These are phyloP conservation scores for Auxenochlorella pyrenoidosa DNA, from an alignment of 139 green algal species.

Conservation along the genomic window DNA sequence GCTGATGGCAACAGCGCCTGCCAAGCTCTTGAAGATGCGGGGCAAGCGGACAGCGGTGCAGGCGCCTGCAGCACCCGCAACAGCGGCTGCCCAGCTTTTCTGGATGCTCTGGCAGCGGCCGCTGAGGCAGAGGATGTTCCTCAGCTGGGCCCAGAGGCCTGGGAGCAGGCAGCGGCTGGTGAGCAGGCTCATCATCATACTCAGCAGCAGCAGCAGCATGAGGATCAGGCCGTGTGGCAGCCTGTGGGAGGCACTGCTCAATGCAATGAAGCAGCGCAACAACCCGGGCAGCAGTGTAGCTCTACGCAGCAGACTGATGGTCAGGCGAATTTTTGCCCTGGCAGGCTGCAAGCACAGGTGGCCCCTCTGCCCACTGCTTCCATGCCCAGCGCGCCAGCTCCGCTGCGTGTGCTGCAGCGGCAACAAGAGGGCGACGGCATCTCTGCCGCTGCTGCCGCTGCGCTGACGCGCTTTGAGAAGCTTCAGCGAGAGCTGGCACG, in stretches of 20 bases:
- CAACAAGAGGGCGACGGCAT: neutral
- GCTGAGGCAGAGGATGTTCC: neutral
- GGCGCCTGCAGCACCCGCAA: neutral
- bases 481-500: slow-evolving; percentile 6
- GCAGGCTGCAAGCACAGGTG: neutral
- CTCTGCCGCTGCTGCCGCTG: neutral
- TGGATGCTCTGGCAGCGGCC: neutral
- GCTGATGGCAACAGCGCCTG: neutral
- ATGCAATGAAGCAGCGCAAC: too few species aligned
- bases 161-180: neutral
- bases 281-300: too few species aligned
- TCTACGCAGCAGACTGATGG: too few species aligned
- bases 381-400: neutral
- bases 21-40: neutral
- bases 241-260: too few species aligned
- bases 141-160: neutral
- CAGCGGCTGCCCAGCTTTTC: neutral
- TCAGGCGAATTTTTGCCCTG: too few species aligned
- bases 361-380: neutral
- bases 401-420: neutral
- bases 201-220: neutral
- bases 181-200: neutral
- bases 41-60: neutral
- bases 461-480: slow-evolving; percentile 19
- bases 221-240: too few species aligned